Conservation (phyloP, 176 grass and related monocot genomes). For the Carex cristatella region DNA sequence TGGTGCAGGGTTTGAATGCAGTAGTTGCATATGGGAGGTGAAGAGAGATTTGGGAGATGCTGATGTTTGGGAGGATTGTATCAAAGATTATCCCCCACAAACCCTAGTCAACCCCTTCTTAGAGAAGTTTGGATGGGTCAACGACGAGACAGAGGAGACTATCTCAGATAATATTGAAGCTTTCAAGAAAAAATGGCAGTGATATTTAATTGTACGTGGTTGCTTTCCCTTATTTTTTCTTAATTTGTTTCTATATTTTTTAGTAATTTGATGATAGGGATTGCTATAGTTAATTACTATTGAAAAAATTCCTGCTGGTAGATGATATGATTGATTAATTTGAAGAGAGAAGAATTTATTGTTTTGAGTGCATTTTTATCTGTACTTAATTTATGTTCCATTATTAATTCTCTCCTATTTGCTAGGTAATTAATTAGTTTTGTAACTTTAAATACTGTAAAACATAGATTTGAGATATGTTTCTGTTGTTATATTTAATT, state of each 20-base stretch:
- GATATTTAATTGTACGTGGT: not conserved
- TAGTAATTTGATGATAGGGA: not conserved
- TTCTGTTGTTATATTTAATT: no score
- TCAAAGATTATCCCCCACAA: slow-evolving; percentile 4
- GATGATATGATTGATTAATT: not conserved
- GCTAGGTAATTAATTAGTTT: no score
- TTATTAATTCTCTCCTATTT: no score
- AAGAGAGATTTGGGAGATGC: slow-evolving; percentile 12
- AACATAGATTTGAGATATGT: no score
- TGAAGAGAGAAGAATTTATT: not conserved
- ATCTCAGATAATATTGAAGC: not conserved
- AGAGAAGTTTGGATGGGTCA: slow-evolving; percentile 21
- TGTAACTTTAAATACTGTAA: no score
- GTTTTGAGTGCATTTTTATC: not conserved
- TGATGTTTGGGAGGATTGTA: slow-evolving; percentile 25
- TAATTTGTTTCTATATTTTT: not conserved
- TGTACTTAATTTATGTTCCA: not conserved
- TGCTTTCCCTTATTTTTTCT: not conserved
- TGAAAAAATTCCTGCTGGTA: not conserved
- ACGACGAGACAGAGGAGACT: not conserved
- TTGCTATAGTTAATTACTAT: not conserved
- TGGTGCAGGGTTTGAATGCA: slow-evolving; percentile 24
- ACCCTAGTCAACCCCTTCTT: slow-evolving; percentile 8
- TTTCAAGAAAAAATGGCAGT: slow-evolving; percentile 1
- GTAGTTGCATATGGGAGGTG: slow-evolving; percentile 18